Conservation (phyloP, 768 basidiomycete species). For the Leccinum aurantiacum region DNA sequence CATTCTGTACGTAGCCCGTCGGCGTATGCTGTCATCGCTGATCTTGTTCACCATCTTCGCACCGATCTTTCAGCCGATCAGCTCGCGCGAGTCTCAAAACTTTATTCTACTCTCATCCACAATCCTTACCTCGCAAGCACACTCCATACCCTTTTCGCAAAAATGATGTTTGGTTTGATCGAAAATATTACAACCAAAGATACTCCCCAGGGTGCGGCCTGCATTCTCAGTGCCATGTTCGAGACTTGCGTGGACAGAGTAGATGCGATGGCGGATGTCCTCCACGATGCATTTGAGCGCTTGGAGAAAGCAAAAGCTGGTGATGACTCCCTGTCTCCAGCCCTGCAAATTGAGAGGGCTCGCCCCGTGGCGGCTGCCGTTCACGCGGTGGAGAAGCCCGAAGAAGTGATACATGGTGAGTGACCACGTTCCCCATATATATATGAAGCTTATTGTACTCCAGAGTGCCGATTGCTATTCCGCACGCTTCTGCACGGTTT, state of each 20-base stretch:
- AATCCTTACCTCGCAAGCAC: slow-evolving; percentile 78
- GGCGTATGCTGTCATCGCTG: slow-evolving; percentile 86
- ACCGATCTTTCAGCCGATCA: slow-evolving; percentile 76
- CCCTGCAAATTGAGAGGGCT: slow-evolving; percentile 75
- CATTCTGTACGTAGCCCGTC: slow-evolving; percentile 55
- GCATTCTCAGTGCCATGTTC: slow-evolving; percentile 72
- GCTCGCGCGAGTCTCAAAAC: slow-evolving; percentile 72
- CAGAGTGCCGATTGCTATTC: slow-evolving; percentile 85
- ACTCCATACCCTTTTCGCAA: slow-evolving; percentile 88
- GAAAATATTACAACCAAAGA: slow-evolving; percentile 82
- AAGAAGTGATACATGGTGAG: slow-evolving; percentile 78
- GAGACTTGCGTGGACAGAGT: slow-evolving; percentile 84
- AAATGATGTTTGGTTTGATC: slow-evolving; percentile 87
- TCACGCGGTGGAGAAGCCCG: slow-evolving; percentile 78
- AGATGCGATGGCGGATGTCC: slow-evolving; percentile 69
- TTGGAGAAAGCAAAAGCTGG: slow-evolving; percentile 45
- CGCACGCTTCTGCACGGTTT: slow-evolving; percentile 88
- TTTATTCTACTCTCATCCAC: slow-evolving; percentile 87
- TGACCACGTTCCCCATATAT: slow-evolving; percentile 1
- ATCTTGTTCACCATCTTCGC: slow-evolving; percentile 90
- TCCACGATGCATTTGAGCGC: slow-evolving; percentile 47
- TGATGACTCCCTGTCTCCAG: slow-evolving; percentile 46
- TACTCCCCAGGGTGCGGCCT: slow-evolving; percentile 62
- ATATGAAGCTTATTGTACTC: slow-evolving; percentile 5
- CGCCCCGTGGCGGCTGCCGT: slow-evolving; percentile 79